phyloP scores from a whole-genome alignment of 139 green algal genomes.

The Coelastrella sp. region DNA sequence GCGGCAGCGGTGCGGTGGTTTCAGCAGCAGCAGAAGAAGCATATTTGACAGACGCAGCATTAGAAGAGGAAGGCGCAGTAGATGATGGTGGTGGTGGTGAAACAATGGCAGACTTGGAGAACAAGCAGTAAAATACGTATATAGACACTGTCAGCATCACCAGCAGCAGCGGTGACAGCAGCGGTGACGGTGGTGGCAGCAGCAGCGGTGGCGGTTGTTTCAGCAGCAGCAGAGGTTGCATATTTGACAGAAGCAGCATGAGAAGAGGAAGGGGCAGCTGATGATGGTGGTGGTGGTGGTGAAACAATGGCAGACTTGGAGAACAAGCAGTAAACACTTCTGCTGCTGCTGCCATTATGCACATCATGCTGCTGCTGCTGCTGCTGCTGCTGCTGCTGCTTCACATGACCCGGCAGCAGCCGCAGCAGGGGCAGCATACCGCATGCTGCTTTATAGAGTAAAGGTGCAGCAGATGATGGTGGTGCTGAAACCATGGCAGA shows the following conservation, averaged over 20 bases:
- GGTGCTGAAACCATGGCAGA: conserved; percentile 37
- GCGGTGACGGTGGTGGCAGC: too few species aligned
- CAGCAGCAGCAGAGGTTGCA: conserved; percentile 39
- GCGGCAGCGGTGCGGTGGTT: background rate
- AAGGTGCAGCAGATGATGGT: background rate
- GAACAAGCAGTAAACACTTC: conserved; percentile 1
- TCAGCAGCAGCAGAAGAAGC: conserved; percentile 3
- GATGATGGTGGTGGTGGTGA: background rate
- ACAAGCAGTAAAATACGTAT: background rate
- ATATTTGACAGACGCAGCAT: conserved; percentile 45
- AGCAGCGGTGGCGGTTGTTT: too few species aligned
- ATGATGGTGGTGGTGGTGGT: background rate
- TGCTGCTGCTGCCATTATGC: background rate
- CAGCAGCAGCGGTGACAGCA: background rate
- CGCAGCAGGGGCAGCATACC: too few species aligned
- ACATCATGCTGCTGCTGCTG: too few species aligned
- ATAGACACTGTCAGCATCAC: background rate
- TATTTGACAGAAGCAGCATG: conserved; percentile 44
- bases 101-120: conserved; percentile 47
- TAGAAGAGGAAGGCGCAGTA: conserved; percentile 20
- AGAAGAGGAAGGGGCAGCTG: conserved; percentile 10
- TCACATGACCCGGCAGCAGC: background rate
- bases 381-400: too few species aligned
- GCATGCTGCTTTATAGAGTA: too few species aligned
- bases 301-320: conserved; percentile 45